Evolutionary conservation across 192 early-diverging fungal species (phyloP), one percentile per base, ranked within the genome.

Genomic region (Umbelopsis sp.): DNA sequence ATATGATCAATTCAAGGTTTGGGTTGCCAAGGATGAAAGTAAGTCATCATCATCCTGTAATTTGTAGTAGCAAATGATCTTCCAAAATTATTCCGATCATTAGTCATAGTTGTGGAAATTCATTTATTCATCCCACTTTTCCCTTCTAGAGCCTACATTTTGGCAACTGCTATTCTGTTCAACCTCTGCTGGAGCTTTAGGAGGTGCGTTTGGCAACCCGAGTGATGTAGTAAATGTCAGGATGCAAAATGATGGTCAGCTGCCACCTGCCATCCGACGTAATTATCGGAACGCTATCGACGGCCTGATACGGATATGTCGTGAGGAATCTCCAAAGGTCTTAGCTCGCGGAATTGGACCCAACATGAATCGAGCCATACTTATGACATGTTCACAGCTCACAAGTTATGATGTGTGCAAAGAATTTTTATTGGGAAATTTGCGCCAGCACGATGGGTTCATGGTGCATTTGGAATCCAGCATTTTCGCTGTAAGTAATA

Each of bases 271-370:
- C 11, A 72, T 87, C 50, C 88, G 87, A 49, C 82, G 91, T 52
- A 88, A 92, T 76, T 94, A 94, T 75, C 85, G 85, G 70, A 83
- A 94, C 78, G 92, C 90, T 1, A 80, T 94, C 74, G 84, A 90
- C 79, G 93, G 88, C 2, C 69, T 90, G 11, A 73, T 80, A 73
- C 88, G 92, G 71, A 96, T 97, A 55, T 82, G 91, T 3, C 84
- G 87, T 16, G 81, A 89, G 13, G 95, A 97, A 66, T 93, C 94
- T 10, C 78, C 86, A 0, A 45, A 58, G 3, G 93, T 92, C 2
- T 77, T 99, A 49, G 94, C 96, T 78, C 91, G 95, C 80, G 97
- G 97, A 65, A 77, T 95, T 1, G 91, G 93, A 0, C 93, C 97
- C 20, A 95, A 95, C 49, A 89, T 94, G 67, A 86, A 95, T 46